Evolutionary conservation across 2,329 filamentous ascomycete species (phyloP), one percentile per base, ranked within the genome.

Genomic region (Neonectria magnoliae): DNA sequence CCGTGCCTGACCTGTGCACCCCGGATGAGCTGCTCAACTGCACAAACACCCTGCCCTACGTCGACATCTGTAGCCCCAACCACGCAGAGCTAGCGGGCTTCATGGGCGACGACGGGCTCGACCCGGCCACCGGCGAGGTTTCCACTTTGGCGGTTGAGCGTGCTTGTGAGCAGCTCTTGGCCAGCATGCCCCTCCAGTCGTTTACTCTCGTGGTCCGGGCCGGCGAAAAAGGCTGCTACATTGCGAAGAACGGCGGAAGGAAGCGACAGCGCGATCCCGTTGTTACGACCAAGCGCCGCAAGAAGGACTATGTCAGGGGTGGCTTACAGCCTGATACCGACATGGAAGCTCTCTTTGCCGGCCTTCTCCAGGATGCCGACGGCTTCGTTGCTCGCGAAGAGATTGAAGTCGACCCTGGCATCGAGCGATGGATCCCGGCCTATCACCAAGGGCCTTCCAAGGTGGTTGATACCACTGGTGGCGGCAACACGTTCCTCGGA

Each of bases 401-500:
- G 69, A 85, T 88, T 36, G 85, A 87, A 65, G 80, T 91, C 45
- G 86, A 91, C 68, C 87, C 89, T 14, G 89, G 90, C 3, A 83
- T 90, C 57, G 87, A 90, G 72, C 81, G 85, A 64, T 97, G 93
- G 92, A 80, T 97, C 25, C 93, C 92, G 13, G 92, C 94, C 8
- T 95, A 91, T 75, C 92, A 94, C 74, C 79, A 76, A 5, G 76
- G 81, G 41, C 45, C 71, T 1, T 62, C 71, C 9, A 87, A 82
- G 62, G 93, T 98, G 1, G 81, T 96, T n/a, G 96, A 98, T 78
- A 94, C 95, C 0, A 98, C 96, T 0, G 96, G 96, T 10, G 96
- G 94, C 20, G 96, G 96, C 1, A 99, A 99, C 78, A 90, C 92
- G 0, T 98, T 98, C 73, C 82, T 98, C 25, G 85, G 86, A 22